These are phyloP conservation scores for Dacryopinax primogenitus DNA, from an alignment of 768 basidiomycete genomes.

Conservation along the genomic window DNA sequence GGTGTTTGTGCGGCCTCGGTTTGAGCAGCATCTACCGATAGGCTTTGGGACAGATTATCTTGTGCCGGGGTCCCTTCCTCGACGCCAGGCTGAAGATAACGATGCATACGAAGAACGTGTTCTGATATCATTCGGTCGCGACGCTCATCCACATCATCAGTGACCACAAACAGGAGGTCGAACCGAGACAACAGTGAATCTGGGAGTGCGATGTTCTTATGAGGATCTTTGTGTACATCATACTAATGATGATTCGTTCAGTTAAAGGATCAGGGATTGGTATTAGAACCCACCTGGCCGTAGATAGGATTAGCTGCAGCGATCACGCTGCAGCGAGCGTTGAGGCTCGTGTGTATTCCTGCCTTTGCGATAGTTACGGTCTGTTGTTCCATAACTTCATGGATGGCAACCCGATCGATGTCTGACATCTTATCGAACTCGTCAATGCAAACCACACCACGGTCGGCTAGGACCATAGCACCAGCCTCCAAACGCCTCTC, in stretches of 20 bases:
- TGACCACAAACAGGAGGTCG: conserved; percentile 94
- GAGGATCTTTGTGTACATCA: conserved; percentile 98
- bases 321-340: conserved; percentile 93
- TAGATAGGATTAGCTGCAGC: conserved; percentile 99
- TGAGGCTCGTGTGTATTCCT: conserved; percentile 95
- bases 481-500: conserved; percentile 95
- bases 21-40: conserved; percentile 55
- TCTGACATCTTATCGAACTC: conserved; percentile 99
- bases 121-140: conserved; percentile 91
- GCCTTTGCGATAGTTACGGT: conserved; percentile 99
- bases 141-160: conserved; percentile 92
- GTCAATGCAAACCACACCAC: conserved; percentile 98
- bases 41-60: conserved; percentile 76
- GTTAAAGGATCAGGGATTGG: conserved; percentile 7
- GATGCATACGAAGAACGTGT: conserved; percentile 93
- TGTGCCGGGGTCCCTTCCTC: conserved; percentile 87
- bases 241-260: conserved; percentile 47
- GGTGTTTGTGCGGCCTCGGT: conserved; percentile 42
- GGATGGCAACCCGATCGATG: conserved; percentile 94
- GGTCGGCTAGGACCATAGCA: conserved; percentile 98
- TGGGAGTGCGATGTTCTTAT: conserved; percentile 94
- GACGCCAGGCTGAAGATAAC: conserved; percentile 88
- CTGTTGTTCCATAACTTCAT: conserved; percentile 99
- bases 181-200: conserved; percentile 98
- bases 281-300: conserved; percentile 54